These are phyloP conservation scores for Geosiphon pyriformis DNA, from an alignment of 192 early-diverging fungal genomes.

Conservation along the genomic window DNA sequence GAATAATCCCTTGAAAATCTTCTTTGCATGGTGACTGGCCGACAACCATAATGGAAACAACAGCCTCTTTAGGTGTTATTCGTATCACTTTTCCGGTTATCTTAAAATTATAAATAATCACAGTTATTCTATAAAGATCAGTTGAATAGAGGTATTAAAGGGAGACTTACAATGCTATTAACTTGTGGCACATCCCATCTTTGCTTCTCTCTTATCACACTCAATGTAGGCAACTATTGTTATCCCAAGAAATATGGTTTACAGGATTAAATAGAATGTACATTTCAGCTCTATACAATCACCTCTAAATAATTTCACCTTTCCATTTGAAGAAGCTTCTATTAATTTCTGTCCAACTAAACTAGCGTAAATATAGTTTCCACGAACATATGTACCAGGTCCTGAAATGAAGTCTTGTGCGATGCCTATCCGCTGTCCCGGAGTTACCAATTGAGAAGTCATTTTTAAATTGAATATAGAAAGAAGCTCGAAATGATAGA, in stretches of 20 bases:
- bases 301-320: too few species aligned
- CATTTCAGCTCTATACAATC: too few species aligned
- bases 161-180: constrained; percentile 48
- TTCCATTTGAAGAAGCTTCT: neutral
- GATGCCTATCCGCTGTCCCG: constrained; percentile 73
- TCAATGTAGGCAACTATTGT: constrained; percentile 35
- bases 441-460: constrained; percentile 51
- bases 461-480: constrained; percentile 9
- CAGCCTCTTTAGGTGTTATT: constrained; percentile 84
- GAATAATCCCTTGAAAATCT: constrained; percentile 86
- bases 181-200: constrained; percentile 73
- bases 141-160: neutral
- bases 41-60: constrained; percentile 89
- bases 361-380: constrained; percentile 65
- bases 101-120: constrained; percentile 6
- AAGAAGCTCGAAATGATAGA: too few species aligned
- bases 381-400: constrained; percentile 63
- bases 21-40: constrained; percentile 70
- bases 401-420: constrained; percentile 62
- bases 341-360: constrained; percentile 41
- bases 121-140: neutral
- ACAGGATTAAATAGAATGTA: too few species aligned
- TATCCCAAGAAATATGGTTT: too few species aligned
- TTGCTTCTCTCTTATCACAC: constrained; percentile 55
- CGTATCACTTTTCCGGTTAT: constrained; percentile 83